A percentile compares a stretch with the other conserved stretches of the same genome.
Conservation (phyloP, 1,284 basidiomycete species). For the Pseudozyma pruni region DNA sequence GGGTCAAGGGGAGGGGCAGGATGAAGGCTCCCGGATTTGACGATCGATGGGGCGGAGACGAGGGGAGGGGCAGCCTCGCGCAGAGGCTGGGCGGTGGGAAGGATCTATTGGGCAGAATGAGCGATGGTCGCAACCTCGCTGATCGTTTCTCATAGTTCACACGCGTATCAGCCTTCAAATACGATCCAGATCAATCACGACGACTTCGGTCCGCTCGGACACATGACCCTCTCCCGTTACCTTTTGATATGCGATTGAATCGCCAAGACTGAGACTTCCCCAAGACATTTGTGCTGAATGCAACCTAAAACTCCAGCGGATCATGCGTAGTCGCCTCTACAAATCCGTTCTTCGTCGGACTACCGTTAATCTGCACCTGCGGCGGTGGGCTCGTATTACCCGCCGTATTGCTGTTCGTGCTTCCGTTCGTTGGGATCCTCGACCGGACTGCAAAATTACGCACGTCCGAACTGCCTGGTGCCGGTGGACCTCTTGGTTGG, state of each 20-base stretch:
- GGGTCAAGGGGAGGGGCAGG: constrained; percentile 38
- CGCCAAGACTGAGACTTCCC: no score
- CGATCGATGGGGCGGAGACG: constrained; percentile 10
- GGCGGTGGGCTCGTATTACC: constrained; percentile 7
- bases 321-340: constrained; percentile 44
- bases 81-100: neutral
- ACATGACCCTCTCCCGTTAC: no score
- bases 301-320: constrained; percentile 42
- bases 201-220: no score
- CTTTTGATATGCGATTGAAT: no score
- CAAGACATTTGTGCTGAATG: no score
- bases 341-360: constrained; percentile 32
- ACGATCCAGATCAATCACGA: no score
- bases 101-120: constrained; percentile 15
- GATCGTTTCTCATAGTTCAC: constrained; percentile 34
- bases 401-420: constrained; percentile 7
- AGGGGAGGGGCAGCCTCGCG: constrained; percentile 1
- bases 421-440: constrained; percentile 27
- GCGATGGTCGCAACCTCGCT: constrained; percentile 6
- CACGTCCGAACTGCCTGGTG: constrained; percentile 33
- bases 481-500: constrained; percentile 55
- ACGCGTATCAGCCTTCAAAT: no score
- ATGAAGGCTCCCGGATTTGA: constrained; percentile 48
- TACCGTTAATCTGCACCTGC: constrained; percentile 39
- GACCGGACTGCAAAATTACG: constrained; percentile 56